Base-by-base conservation (phyloP, 2,329 filamentous ascomycete genomes). In the Ascochyta lentis region DNA sequence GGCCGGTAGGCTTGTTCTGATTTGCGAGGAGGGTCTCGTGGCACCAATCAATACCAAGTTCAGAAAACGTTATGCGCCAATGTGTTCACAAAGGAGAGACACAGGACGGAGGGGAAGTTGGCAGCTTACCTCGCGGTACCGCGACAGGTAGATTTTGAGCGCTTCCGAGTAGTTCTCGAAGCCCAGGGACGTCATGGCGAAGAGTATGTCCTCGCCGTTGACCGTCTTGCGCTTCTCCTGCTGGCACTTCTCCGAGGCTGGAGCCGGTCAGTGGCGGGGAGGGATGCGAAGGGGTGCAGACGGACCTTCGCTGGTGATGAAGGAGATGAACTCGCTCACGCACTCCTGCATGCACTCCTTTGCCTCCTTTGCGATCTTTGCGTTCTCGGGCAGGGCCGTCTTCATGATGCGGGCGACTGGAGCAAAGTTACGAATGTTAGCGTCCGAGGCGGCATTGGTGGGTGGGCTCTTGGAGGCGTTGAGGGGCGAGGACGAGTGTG, bases 281-380 rank as follows among this genome's bases (percentile, higher is more conserved):
- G 13, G 35, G 38, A 12, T 3, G 6, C 19, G 3, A 4, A 8
- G 19, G 24, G 8, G 33, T 49, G 46, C 24, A 64, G 61, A 81
- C 89, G 74, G 77, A 96, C 95, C 95, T 84, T 99, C 95, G 77
- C 94, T 98, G 33, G 95, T 99, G 75, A 99, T 98, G 83, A 99
- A 99, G 6, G 92, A 96, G 81, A 99, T 99, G 78, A 99, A 99
- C 80, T 99, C 95, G 87, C 93, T 97, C 56, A 99, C 95, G 74
- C 95, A 99, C 78, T 99, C 95, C 78, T 99, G 95, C 95, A 99
- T 98, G 80, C 95, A 99, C 77, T 99, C 95, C 78, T 99, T 99
- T 52, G 95, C 95, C 76, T 99, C 95, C 76, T 99, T 99, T 57
- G 93, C 93, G 59, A 99, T 99, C 80, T 99, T 99, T 66, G 95